Evolutionary conservation across 2,329 filamentous ascomycete species (phyloP), one percentile per base, ranked within the genome.

Genomic region (Penicillium griseofulvum): DNA sequence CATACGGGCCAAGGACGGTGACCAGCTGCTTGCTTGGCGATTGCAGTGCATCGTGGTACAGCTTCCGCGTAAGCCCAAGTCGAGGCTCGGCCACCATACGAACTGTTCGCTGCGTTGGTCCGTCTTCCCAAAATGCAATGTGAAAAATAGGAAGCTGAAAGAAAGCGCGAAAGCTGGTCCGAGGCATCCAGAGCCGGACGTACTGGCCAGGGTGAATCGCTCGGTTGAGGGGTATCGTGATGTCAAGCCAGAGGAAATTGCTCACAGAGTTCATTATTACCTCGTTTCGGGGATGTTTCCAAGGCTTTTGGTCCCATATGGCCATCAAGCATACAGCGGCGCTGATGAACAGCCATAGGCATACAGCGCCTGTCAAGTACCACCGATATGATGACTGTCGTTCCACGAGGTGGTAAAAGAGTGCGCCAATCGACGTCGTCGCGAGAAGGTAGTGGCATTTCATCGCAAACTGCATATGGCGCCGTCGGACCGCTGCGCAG

Each of bases 1-100:
- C 42, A n/a, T 47, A 55, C 8, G 53, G 47, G 2, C 54, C 49
- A 5, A 56, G 37, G 19, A 56, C 8, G 9, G 14, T 31, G n/a
- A 55, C 24, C 6, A 19, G 38, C 17, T 45, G 34, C 26, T 37
- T 33, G 28, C 9, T 26, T 3, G 36, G 36, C 8, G 12, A 31
- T 14, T 41, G 14, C 11, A 36, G 16, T 33, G 10, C 36, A 1
- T 17, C 26, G 24, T 49, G 6, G 16, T 39, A 49, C 4, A 49
- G 47, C 29, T 16, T 38, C 41, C 17, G 33, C 26, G 37, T 38
- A 26, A 49, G 38, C 17, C 48, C 38, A 8, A 7, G 9, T 22
- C 34, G 19, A 17, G 48, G 48, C 17, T 38, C 14, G 5, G 17
- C 31, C n/a, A 51, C 48, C 28, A 51, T 42, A 10, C 38, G 38